Evolutionary conservation across 1,284 basidiomycete species (phyloP).

Genomic region (Pyrrhoderma lamaoense): DNA sequence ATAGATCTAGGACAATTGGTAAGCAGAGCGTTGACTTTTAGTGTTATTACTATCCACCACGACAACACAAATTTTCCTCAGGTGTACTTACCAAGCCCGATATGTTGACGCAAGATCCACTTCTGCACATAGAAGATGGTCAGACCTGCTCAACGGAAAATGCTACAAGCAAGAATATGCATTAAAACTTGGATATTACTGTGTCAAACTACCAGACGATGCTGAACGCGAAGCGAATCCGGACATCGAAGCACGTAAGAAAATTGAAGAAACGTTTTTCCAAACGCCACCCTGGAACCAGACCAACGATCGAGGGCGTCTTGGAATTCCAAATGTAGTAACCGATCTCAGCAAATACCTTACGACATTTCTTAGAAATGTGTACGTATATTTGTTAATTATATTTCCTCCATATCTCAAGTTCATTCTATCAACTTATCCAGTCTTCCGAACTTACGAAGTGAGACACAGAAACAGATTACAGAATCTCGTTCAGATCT

Average conservation of each 20-base stretch:
- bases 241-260: conserved; percentile 33
- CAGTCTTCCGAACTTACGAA: conserved; percentile 38
- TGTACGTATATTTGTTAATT: conserved; percentile 32
- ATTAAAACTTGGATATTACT: conserved; percentile 57
- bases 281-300: conserved; percentile 44
- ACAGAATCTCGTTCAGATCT: conserved; percentile 31
- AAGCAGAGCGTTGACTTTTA: no score
- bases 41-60: not conserved
- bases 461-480: conserved; percentile 33
- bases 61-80: conserved; percentile 20
- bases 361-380: conserved; percentile 40
- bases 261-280: conserved; percentile 41
- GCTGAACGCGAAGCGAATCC: conserved; percentile 37
- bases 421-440: not conserved
- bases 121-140: conserved; percentile 38
- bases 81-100: conserved; percentile 67
- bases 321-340: conserved; percentile 53
- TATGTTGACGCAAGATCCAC: conserved; percentile 38
- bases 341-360: conserved; percentile 45
- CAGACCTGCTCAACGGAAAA: conserved; percentile 43
- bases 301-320: conserved; percentile 35
- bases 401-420: not conserved
- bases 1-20: conserved; percentile 56
- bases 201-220: conserved; percentile 59
- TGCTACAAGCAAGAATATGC: conserved; percentile 23